Base-by-base conservation (phyloP, 768 basidiomycete genomes). In the Exidia glandulosa region DNA sequence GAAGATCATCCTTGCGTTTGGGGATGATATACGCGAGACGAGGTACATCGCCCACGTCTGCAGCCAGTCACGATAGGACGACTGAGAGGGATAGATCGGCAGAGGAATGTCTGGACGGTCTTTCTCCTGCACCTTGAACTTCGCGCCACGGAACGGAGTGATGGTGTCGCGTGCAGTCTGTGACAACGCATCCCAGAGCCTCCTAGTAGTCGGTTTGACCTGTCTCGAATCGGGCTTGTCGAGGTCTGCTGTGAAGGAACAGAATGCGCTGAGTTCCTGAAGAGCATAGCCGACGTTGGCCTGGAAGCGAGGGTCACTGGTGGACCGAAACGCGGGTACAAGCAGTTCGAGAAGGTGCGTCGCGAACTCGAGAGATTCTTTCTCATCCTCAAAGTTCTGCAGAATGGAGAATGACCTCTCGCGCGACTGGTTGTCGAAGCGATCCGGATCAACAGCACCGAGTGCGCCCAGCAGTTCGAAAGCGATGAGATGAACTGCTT, bases 31-130 rank as follows among this genome's bases (percentile, higher is more conserved):
- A 59, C 76, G 80, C 12, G 80, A 77, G 59, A 97, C 89, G 34
- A 99, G 80, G 69, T 91, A 79, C 10, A 80, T 76, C 1, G 92
- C 85, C 93, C 94, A 98, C 0, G 81, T 69, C 64, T 95, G 93
- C 33, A 98, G 81, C 96, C 96, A 99, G 71, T 98, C 94, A 45
- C 94, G 84, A 72, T 97, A 99, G 0, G 92, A 95, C 2, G 81
- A 70, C 60, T 85, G 79, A 3, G 73, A 73, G 1, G 82, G 79
- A 72, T 97, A 99, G 59, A 98, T 84, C 2, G 95, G 94, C 63
- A 86, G 82, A 2, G 74, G 64, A 12, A 74, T 74, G 2, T 71
- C 66, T 2, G 66, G 59, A 2, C 66, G 61, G 2, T 69, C 63
- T 32, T 75, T 75, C 30, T 79, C 76, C 16, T 77, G 75, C 16